These are phyloP conservation scores for Lonicera japonica DNA, from an alignment of 129 eudicot genomes.

Conservation along the genomic window DNA sequence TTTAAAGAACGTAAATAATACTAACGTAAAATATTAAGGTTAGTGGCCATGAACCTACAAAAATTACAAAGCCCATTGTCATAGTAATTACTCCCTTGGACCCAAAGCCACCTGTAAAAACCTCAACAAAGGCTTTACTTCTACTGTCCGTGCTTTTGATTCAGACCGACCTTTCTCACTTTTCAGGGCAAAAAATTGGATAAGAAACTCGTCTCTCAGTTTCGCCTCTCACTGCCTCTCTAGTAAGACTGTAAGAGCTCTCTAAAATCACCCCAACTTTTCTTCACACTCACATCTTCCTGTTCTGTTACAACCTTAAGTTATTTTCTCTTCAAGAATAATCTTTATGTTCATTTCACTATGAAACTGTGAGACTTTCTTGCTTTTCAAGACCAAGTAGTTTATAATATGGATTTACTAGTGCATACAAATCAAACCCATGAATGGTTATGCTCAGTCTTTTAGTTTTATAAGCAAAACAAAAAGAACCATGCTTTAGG, in stretches of 20 bases:
- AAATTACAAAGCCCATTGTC: too few relatives aligned
- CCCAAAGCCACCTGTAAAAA: neutral
- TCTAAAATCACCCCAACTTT: too few relatives aligned
- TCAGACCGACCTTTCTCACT: too few relatives aligned
- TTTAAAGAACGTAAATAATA: too few relatives aligned
- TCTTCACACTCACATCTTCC: too few relatives aligned
- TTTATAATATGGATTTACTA: constrained; percentile 41
- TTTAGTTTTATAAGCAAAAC: constrained; percentile 10
- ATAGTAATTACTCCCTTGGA: too few relatives aligned
- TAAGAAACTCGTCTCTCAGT: neutral
- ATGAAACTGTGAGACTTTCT: neutral
- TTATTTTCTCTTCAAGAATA: neutral
- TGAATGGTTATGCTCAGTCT: constrained; percentile 45
- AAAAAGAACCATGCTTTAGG: constrained; percentile 11
- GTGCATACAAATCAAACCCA: constrained; percentile 55
- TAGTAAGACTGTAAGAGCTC: constrained; percentile 15
- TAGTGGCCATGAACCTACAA: too few relatives aligned
- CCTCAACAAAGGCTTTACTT: neutral
- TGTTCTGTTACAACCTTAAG: neutral
- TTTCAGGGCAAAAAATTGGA: neutral
- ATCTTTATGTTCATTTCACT: neutral
- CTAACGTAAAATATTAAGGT: too few relatives aligned
- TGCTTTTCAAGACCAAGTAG: neutral
- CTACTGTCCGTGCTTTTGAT: too few relatives aligned
- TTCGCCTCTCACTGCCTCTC: neutral